These are phyloP conservation scores for Xenoacremonium recifei DNA, from an alignment of 2,329 filamentous ascomycete species.

Conservation along the genomic window DNA sequence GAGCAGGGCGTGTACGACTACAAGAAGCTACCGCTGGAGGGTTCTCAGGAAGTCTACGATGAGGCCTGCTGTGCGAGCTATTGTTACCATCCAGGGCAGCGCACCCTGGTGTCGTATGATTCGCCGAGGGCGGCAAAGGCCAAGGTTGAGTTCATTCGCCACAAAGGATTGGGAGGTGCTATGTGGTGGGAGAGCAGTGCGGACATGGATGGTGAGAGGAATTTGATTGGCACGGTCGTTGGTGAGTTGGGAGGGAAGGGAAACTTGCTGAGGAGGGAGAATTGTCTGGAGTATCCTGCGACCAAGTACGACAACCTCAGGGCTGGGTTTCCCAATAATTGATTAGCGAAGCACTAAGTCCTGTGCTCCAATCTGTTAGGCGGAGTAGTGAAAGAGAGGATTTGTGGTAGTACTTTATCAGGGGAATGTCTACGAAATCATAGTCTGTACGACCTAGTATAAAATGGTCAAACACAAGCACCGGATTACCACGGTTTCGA, in stretches of 20 bases:
- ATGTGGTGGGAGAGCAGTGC: conserved; percentile 97
- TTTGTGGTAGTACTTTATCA: not conserved
- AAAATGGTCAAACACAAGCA: no score
- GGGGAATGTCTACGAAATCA: not conserved
- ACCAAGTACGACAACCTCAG: conserved; percentile 71
- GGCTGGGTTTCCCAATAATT: conserved; percentile 52
- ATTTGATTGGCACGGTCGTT: conserved; percentile 67
- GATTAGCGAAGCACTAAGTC: conserved; percentile 2
- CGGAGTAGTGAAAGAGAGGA: no score
- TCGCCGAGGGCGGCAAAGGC: conserved; percentile 62
- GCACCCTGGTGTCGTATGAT: conserved; percentile 77
- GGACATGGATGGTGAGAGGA: conserved; percentile 64
- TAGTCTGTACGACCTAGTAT: no score
- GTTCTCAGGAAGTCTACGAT: conserved; percentile 65
- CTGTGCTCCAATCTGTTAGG: not conserved
- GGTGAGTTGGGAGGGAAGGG: conserved; percentile 53
- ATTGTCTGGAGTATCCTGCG: conserved; percentile 62
- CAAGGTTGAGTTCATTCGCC: conserved; percentile 72
- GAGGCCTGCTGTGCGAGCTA: conserved; percentile 66
- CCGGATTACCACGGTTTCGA: no score
- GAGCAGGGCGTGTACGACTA: conserved; percentile 86
- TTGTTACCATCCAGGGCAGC: conserved; percentile 64
- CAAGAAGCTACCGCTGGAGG: conserved; percentile 74
- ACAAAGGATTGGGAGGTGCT: conserved; percentile 71
- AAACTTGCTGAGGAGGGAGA: conserved; percentile 50